These are phyloP conservation scores for Thraustochytrium striatum DNA, from an alignment of 352 stramenopile species.

Conservation along the genomic window DNA sequence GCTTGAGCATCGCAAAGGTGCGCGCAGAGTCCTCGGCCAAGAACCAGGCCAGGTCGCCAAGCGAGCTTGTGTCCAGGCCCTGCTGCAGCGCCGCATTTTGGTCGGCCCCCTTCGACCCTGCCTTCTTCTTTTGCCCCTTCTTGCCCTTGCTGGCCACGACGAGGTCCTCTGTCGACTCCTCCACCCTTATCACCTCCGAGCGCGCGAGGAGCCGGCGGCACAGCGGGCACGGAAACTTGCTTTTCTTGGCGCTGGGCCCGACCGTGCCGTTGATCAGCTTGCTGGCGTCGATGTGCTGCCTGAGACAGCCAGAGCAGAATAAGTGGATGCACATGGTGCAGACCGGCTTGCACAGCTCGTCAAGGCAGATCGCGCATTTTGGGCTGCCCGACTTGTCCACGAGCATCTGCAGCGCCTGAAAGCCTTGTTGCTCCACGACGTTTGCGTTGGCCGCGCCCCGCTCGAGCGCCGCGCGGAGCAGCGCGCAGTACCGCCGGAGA, in stretches of 20 bases:
- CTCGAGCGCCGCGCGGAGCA: neutral
- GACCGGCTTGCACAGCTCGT: neutral
- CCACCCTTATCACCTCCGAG: neutral
- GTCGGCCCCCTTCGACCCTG: neutral
- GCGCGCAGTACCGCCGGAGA: neutral
- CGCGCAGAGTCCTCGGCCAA: too few species aligned
- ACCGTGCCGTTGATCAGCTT: neutral
- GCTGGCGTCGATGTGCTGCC: constrained; percentile 19
- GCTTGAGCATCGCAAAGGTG: too few species aligned
- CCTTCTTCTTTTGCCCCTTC: neutral
- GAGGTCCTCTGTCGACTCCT: neutral
- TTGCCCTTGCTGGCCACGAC: neutral
- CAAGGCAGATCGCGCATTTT: constrained; percentile 25
- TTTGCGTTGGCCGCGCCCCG: neutral
- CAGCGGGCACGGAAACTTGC: constrained; percentile 8
- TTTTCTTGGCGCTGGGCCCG: neutral
- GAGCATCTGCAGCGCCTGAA: constrained; percentile 13
- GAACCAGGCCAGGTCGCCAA: too few species aligned
- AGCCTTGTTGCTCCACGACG: neutral
- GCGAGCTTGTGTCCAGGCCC: too few species aligned
- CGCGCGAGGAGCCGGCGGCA: neutral
- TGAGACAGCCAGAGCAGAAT: constrained; percentile 13
- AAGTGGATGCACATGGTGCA: constrained; percentile 37
- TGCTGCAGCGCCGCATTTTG: neutral
- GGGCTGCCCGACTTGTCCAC: constrained; percentile 16